A percentile compares a stretch with the other conserved stretches of the same genome.
Conservation (phyloP, 352 stramenopile species). For the Pythium myriotylum region DNA sequence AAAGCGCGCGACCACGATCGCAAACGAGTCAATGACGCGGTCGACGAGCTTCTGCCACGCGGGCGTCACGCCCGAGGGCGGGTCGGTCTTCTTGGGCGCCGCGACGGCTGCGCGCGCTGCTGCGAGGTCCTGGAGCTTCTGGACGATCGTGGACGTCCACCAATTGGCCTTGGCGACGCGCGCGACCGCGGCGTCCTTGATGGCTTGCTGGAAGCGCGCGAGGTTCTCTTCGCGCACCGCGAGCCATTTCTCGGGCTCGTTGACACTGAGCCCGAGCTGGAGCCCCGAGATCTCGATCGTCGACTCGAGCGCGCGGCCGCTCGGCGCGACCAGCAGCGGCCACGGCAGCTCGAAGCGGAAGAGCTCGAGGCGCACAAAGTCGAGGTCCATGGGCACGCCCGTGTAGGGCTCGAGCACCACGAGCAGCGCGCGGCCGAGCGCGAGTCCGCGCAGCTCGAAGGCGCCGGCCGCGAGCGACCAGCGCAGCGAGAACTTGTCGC, state of each 20-base stretch:
- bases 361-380: slow-evolving; percentile 57
- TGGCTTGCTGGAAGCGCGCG: slow-evolving; percentile 48
- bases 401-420: slow-evolving; percentile 58
- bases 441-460: slow-evolving; percentile 63
- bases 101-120: slow-evolving; percentile 36
- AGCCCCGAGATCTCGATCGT: slow-evolving; percentile 57
- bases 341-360: slow-evolving; percentile 63
- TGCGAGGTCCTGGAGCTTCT: slow-evolving; percentile 69
- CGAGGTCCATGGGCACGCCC: slow-evolving; percentile 66
- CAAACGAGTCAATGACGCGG: slow-evolving; percentile 73
- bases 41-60: slow-evolving; percentile 67
- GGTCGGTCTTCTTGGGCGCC: slow-evolving; percentile 19
- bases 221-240: slow-evolving; percentile 69
- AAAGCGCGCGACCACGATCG: slow-evolving; percentile 49
- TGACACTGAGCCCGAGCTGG: slow-evolving; percentile 54
- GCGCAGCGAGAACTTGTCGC: slow-evolving; percentile 51
- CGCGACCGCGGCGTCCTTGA: slow-evolving; percentile 53
- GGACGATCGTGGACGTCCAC: slow-evolving; percentile 57
- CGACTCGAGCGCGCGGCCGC: slow-evolving; percentile 37
- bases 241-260: slow-evolving; percentile 79
- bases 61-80: slow-evolving; percentile 23
- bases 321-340: slow-evolving; percentile 19
- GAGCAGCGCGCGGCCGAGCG: slow-evolving; percentile 42
- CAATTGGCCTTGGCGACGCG: slow-evolving; percentile 53
- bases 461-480: slow-evolving; percentile 70